Evolutionary conservation across 179 eudicot genomes (phyloP).

Genomic region (Drosera spatulata): DNA sequence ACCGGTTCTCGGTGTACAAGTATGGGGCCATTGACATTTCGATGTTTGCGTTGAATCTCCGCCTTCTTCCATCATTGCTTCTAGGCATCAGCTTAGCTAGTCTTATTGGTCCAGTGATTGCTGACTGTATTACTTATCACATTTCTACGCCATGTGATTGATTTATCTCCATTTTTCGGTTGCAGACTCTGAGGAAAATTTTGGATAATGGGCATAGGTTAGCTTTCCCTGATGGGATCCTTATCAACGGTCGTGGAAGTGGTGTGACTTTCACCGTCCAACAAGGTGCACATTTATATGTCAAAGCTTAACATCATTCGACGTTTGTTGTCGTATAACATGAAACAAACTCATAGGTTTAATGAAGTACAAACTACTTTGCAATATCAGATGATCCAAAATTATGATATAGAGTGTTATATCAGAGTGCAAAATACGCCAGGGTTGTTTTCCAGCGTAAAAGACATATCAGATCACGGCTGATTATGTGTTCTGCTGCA

Average conservation of each 20-base stretch:
- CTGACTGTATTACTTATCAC: too few relatives aligned
- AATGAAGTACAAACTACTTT: too few relatives aligned
- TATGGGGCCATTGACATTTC: neutral
- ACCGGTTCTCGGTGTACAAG: neutral
- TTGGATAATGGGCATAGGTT: slow-evolving; percentile 63
- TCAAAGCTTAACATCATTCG: neutral
- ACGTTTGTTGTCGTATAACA: neutral
- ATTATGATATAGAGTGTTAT: too few relatives aligned
- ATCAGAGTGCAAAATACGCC: too few relatives aligned
- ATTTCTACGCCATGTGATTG: neutral
- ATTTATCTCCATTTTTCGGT: neutral
- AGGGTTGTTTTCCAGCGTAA: too few relatives aligned
- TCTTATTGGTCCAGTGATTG: too few relatives aligned
- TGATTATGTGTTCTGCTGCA: neutral
- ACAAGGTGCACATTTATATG: slow-evolving; percentile 40
- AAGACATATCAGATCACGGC: too few relatives aligned
- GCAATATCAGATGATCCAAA: too few relatives aligned
- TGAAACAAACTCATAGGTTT: neutral
- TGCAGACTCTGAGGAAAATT: slow-evolving; percentile 41
- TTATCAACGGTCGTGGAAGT: slow-evolving; percentile 87
- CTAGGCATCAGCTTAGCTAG: too few relatives aligned
- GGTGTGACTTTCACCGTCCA: slow-evolving; percentile 57
- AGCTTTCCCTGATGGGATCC: slow-evolving; percentile 67
- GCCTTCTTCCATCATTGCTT: neutral
- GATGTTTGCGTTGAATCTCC: neutral